Evolutionary conservation across 192 early-diverging fungal genomes (phyloP), one percentile per base, ranked within the genome.

Genomic region (Gamsiella multidivaricata): DNA sequence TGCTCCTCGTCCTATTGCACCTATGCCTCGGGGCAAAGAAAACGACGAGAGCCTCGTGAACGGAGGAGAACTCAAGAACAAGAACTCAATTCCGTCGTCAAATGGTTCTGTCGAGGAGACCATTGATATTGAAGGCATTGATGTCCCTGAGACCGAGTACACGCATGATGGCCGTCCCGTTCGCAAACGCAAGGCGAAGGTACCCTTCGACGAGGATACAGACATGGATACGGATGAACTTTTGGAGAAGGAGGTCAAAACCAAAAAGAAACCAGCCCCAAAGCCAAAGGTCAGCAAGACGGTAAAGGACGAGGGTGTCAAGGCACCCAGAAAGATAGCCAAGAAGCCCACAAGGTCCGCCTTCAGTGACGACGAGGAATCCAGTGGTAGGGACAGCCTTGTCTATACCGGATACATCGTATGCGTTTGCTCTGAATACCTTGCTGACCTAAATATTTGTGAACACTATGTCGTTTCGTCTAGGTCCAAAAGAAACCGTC

Each of bases 151-250:
- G 18, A 53, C 25, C 26, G 64, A 76, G 29, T 43, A 67, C n/a
- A 26, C 20, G 12, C 65, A 76, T 15, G 65, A 67, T 39, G 65
- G 65, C n/a, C 65, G 65, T n/a, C 59, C 73, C 10, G 51, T 68
- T 41, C 73, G 73, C 11, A 76, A 76, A 36, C 73, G 64, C 34
- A 76, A 76, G 37, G 71, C 71, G 2, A 74, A 56, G 9, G 56
- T 66, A 3, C 71, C 71, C 4, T 76, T 61, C 62, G 73, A 67
- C 49, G 73, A 76, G 41, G 73, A 76, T 54, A 68, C 73, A 1
- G 73, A 76, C 5, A 76, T 76, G 73, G 73, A 76, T 46, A 76
- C 73, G 5, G 73, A 76, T 18, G 73, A 76, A 23, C 65, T 76
- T 18, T 54, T 76, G 58, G 65, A 76, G 53, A 61, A 61, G 36